Conservation (phyloP, 2,329 filamentous ascomycete species). For the Calonectria pseudoreteaudii region DNA sequence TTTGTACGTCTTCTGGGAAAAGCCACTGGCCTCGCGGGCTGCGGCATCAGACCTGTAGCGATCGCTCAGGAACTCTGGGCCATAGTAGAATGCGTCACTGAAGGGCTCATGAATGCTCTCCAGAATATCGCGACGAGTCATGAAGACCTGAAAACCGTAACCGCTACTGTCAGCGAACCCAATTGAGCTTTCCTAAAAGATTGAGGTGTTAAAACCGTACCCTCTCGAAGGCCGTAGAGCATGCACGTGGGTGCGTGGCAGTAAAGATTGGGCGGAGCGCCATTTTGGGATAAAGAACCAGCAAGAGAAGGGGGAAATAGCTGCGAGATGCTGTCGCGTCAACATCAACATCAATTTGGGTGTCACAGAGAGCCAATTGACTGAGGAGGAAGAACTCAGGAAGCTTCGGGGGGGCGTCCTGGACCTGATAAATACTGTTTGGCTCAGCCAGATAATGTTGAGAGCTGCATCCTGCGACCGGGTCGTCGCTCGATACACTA, state of each 20-base stretch:
- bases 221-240: slow-evolving; percentile 96
- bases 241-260: slow-evolving; percentile 92
- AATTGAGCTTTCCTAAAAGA: neutral
- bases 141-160: slow-evolving; percentile 78
- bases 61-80: slow-evolving; percentile 85
- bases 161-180: neutral
- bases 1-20: slow-evolving; percentile 76
- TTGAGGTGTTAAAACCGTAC: slow-evolving; percentile 61
- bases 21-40: slow-evolving; percentile 71
- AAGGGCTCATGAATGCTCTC: slow-evolving; percentile 95
- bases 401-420: slow-evolving; percentile 24
- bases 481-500: slow-evolving; percentile 39
- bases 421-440: slow-evolving; percentile 34
- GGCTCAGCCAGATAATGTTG: slow-evolving; percentile 13
- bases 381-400: slow-evolving; percentile 23
- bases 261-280: slow-evolving; percentile 82
- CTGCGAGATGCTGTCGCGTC: slow-evolving; percentile 39
- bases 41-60: slow-evolving; percentile 79
- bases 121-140: slow-evolving; percentile 87
- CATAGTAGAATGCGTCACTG: slow-evolving; percentile 96
- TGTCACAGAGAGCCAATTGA: slow-evolving; percentile 27
- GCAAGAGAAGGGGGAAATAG: slow-evolving; percentile 44
- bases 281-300: slow-evolving; percentile 63
- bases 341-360: slow-evolving; percentile 37
- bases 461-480: slow-evolving; percentile 38